phyloP scores from a whole-genome alignment of 1,139 yeast species.

The Blastobotrys apis region DNA sequence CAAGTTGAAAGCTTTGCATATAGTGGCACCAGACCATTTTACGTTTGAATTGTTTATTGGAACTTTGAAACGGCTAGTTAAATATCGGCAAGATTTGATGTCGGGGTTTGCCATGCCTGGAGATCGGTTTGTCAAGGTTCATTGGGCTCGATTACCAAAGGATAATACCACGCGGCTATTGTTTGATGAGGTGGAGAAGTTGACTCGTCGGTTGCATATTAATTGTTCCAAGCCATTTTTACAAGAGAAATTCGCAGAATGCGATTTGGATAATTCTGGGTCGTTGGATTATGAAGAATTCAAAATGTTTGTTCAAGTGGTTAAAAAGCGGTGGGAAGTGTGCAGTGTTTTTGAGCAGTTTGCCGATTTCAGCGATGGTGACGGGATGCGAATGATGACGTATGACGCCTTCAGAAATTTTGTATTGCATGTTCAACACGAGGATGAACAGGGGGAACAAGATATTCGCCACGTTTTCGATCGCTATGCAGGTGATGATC shows the following conservation, averaged over 20 bases:
- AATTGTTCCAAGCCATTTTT: conserved; percentile 48
- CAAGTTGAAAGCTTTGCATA: conserved; percentile 62
- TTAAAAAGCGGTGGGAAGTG: conserved; percentile 51
- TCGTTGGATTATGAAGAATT: conserved; percentile 64
- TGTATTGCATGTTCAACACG: conserved; percentile 49
- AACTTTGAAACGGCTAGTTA: conserved; percentile 45
- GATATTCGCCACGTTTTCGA: conserved; percentile 41
- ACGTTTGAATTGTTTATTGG: conserved; percentile 55
- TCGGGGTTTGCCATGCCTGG: conserved; percentile 52
- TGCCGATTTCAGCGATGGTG: conserved; percentile 15
- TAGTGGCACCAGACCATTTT: conserved; percentile 61
- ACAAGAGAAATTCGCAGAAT: conserved; percentile 44
- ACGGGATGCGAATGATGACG: conserved; percentile 26
- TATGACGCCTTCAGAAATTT: conserved; percentile 46
- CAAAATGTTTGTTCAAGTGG: conserved; percentile 58
- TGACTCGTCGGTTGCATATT: conserved; percentile 66
- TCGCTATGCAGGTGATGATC: conserved; percentile 35
- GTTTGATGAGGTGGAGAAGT: conserved; percentile 61
- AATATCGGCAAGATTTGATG: conserved; percentile 49
- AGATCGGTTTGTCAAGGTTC: conserved; percentile 49
- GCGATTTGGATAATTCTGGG: conserved; percentile 45
- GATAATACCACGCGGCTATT: conserved; percentile 46
- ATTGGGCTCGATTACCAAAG: conserved; percentile 43
- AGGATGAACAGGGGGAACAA: conserved; percentile 34
- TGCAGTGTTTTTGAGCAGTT: conserved; percentile 37